Conservation (phyloP, 2,329 filamentous ascomycete genomes). For the Periconia sp. region DNA sequence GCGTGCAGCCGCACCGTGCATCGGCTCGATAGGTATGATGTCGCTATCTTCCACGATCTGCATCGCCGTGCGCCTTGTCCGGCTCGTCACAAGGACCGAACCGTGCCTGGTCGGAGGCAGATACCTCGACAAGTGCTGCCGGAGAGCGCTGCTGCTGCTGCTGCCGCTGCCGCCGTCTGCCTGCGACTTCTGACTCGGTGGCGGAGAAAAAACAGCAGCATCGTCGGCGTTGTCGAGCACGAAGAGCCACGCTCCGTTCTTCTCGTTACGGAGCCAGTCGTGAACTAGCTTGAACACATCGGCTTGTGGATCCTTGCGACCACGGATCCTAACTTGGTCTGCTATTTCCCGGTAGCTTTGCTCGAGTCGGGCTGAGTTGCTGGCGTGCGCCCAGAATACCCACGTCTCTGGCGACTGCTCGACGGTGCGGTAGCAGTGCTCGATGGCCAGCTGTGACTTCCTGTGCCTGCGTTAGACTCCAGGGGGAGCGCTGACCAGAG, state of each 20-base stretch:
- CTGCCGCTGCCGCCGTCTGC: neutral
- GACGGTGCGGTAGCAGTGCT: slow-evolving; percentile 14
- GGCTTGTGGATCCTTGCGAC: slow-evolving; percentile 12
- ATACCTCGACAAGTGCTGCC: neutral
- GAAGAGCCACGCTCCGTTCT: slow-evolving; percentile 16
- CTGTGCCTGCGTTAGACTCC: slow-evolving; percentile 12
- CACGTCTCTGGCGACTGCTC: slow-evolving; percentile 13
- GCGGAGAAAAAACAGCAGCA: slow-evolving; percentile 4
- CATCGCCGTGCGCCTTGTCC: slow-evolving; percentile 11
- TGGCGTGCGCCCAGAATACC: slow-evolving; percentile 20
- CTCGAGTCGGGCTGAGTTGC: slow-evolving; percentile 21
- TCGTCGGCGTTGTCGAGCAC: slow-evolving; percentile 23
- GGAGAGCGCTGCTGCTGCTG: neutral
- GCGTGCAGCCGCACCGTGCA: slow-evolving; percentile 11
- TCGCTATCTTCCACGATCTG: slow-evolving; percentile 14
- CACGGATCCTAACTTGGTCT: slow-evolving; percentile 10
- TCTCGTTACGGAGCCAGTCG: slow-evolving; percentile 18
- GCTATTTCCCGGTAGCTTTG: slow-evolving; percentile 19
- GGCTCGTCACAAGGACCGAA: slow-evolving; percentile 16
- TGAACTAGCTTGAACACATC: slow-evolving; percentile 20
- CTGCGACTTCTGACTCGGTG: neutral
- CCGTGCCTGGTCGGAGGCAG: neutral
- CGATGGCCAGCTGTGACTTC: slow-evolving; percentile 20
- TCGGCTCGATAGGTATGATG: slow-evolving; percentile 13
- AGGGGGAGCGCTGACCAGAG: neutral